phyloP scores from a whole-genome alignment of 129 eudicot genomes.

The sunflower (Helianthus annuus) region HanXRQr2.0-SUNRISE NC_035436.2:65678119-65678618 shows the following conservation, averaged over 20 bases:
- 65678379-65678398: background rate
- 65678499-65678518: conserved; percentile 43
- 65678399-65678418: background rate
- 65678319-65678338: background rate
- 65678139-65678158: too few species aligned
- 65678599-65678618: conserved; percentile 13
- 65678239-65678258: too few species aligned
- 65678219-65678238: too few species aligned
- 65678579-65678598: conserved; percentile 62
- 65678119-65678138: too few species aligned
- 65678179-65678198: too few species aligned
- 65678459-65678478: conserved; percentile 64
- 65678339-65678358: background rate
- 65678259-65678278: too few species aligned
- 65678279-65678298: too few species aligned
- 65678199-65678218: too few species aligned
- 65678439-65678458: conserved; percentile 74
- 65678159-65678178: too few species aligned
- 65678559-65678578: conserved; percentile 65
- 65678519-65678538: conserved; percentile 56
- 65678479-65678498: conserved; percentile 71
- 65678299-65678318: too few species aligned
- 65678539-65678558: conserved; percentile 54
- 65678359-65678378: background rate
- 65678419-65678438: conserved; percentile 33